Percentiles rank a stretch among this genome's conserved stretches.
phyloP scores from a whole-genome alignment of 2,329 filamentous ascomycete genomes.

The Sporothrix phasma region DNA sequence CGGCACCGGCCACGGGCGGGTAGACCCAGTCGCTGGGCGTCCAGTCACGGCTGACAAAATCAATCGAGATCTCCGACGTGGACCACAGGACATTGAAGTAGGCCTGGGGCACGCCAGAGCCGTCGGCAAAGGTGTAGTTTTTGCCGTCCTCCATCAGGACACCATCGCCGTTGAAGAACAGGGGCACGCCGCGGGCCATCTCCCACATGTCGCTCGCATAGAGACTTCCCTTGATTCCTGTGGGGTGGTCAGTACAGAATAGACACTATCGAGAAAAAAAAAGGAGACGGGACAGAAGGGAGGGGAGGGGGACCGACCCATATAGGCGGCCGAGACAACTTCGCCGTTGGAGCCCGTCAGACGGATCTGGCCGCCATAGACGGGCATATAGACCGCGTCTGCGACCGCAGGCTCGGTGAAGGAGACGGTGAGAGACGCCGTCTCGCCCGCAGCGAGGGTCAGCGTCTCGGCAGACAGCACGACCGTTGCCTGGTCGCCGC shows the following conservation, averaged over 20 bases:
- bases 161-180: slow-evolving; percentile 16
- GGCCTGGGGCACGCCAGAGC: slow-evolving; percentile 8
- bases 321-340: slow-evolving; percentile 26
- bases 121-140: slow-evolving; percentile 19
- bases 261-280: not conserved
- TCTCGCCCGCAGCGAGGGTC: slow-evolving; percentile 3
- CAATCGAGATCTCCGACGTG: no score
- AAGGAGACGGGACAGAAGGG: not conserved
- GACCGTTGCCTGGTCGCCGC: not conserved
- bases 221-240: slow-evolving; percentile 16
- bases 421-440: not conserved
- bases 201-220: slow-evolving; percentile 19
- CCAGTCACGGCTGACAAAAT: slow-evolving; percentile 15
- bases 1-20: slow-evolving; percentile 20
- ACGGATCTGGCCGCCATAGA: slow-evolving; percentile 29
- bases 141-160: slow-evolving; percentile 14
- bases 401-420: slow-evolving; percentile 3
- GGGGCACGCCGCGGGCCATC: slow-evolving; percentile 16
- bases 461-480: not conserved
- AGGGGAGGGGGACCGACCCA: slow-evolving; percentile 14
- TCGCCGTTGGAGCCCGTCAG: slow-evolving; percentile 27
- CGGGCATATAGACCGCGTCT: slow-evolving; percentile 23
- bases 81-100: slow-evolving; percentile 12
- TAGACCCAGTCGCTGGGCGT: slow-evolving; percentile 21
- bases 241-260: not conserved